Conservation (phyloP, 768 basidiomycete genomes). For the Postia placenta region DNA sequence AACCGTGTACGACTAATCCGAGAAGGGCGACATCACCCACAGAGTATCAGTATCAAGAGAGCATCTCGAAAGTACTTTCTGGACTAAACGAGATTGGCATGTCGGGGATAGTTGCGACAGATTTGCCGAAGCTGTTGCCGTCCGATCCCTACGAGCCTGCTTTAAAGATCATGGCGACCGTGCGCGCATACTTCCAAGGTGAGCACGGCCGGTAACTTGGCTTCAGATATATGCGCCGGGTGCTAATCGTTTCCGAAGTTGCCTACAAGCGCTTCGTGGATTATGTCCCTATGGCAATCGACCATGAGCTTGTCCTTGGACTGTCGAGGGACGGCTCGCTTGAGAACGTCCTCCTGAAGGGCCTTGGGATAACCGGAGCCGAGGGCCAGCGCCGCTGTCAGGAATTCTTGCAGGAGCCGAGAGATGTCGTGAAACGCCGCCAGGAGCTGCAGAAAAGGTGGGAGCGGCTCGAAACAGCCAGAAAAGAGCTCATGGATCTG, state of each 20-base stretch:
- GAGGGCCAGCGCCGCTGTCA: constrained; percentile 42
- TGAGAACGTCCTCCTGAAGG: constrained; percentile 37
- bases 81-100: constrained; percentile 28
- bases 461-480: constrained; percentile 43
- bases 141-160: constrained; percentile 49
- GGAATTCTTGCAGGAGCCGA: constrained; percentile 47
- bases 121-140: constrained; percentile 45
- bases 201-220: background rate
- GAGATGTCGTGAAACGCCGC: constrained; percentile 36
- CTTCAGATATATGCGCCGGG: background rate
- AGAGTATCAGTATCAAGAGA: constrained; percentile 11
- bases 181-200: constrained; percentile 76
- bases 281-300: constrained; percentile 36
- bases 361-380: constrained; percentile 45
- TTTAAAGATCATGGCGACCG: constrained; percentile 62
- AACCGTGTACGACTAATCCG: background rate
- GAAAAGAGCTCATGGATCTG: constrained; percentile 32
- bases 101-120: constrained; percentile 29
- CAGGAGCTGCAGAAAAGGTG: constrained; percentile 45
- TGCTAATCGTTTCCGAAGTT: constrained; percentile 24
- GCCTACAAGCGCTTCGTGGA: constrained; percentile 42
- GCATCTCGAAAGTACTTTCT: constrained; percentile 29
- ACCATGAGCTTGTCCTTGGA: constrained; percentile 49
- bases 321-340: constrained; percentile 39
- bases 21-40: background rate